Percentiles rank a stretch among this genome's conserved stretches.
These are phyloP conservation scores for Sugiyamaella smithiae DNA, from an alignment of 805 yeast species.

Conservation along the genomic window DNA sequence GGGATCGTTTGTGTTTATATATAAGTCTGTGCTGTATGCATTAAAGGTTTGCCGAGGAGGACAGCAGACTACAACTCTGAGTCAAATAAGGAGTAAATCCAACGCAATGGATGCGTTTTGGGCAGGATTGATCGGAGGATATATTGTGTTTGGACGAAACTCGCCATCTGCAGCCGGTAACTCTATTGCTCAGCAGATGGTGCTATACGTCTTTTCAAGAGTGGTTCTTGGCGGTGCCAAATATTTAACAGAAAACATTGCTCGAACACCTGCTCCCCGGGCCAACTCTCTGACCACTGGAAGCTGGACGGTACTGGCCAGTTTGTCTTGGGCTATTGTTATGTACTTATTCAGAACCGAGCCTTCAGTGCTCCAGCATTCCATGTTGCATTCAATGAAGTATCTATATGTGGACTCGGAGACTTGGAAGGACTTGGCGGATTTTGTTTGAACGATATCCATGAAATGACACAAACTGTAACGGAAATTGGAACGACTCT, in stretches of 20 bases:
- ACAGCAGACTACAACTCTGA: constrained; percentile 10
- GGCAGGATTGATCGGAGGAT: constrained; percentile 42
- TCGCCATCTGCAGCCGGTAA: constrained; percentile 25
- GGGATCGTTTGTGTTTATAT: constrained; percentile 54
- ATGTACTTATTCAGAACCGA: constrained; percentile 67
- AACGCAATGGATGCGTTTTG: constrained; percentile 28
- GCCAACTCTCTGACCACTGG: constrained; percentile 25
- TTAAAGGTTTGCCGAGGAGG: constrained; percentile 24
- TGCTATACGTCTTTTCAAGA: constrained; percentile 68
- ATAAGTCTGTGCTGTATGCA: constrained; percentile 40
- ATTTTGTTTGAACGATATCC: constrained; percentile 21
- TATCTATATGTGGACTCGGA: constrained; percentile 64
- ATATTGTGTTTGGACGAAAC: constrained; percentile 40
- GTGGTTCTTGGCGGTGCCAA: constrained; percentile 62
- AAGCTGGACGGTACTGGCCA: constrained; percentile 61
- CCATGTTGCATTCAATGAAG: constrained; percentile 65
- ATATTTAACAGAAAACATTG: constrained; percentile 32
- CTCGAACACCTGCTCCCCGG: not conserved
- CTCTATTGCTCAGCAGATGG: constrained; percentile 67
- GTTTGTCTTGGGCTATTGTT: constrained; percentile 67
- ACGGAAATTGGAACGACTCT: too few relatives aligned
- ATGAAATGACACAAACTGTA: too few relatives aligned
- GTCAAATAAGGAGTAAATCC: constrained; percentile 17
- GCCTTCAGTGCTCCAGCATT: constrained; percentile 59
- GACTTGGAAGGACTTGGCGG: constrained; percentile 39